Base-by-base conservation (phyloP, 768 basidiomycete genomes). In the Lentinula raphanica region DNA sequence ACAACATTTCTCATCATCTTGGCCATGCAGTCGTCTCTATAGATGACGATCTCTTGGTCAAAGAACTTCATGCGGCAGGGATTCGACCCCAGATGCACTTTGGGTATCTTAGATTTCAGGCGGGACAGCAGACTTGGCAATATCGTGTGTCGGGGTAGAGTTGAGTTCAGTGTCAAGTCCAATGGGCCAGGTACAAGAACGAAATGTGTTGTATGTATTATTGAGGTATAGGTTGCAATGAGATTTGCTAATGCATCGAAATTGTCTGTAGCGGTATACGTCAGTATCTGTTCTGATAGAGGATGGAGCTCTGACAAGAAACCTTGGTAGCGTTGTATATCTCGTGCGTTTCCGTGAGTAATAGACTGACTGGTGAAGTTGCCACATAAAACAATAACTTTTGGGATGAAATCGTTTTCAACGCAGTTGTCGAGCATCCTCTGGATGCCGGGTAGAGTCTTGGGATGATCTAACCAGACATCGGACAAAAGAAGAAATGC, bases 1-100 rank as follows among this genome's bases (percentile, higher is more conserved):
- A 98, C 86, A 21, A 92, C 80, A 69, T 98, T 97, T 64, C 97
- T 76, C 61, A 98, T 73, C 92, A 98, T 94, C 63, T 87, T 81
- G 1, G 92, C 83, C 94, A 99, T 98, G 49, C 87, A 70, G 68
- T 98, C 94, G 64, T 98, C 93, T 40, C 97, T 78, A 67, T 90
- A 97, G 25, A 99, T 74, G 44, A 98, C 94, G 54, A 99, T 86
- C 72, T 99, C 97, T 68, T 98, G 95, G 28, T 91, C 85, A 68
- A 95, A 95, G 67, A 97, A 98, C 65, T 92, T 91, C 65, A 98
- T 83, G 19, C 97, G 85, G 72, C 94, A 96, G 1, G 97, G 97
- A 70, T 98, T 97, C 36, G 86, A 88, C 7, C 84, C 87, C 66
- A 98, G 88, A 64, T 90, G 85, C 1, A 86, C 80, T 66, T 90